These are phyloP conservation scores for Macadamia tetraphylla DNA, from an alignment of 164 flowering plant species.

Conservation along the genomic window DNA sequence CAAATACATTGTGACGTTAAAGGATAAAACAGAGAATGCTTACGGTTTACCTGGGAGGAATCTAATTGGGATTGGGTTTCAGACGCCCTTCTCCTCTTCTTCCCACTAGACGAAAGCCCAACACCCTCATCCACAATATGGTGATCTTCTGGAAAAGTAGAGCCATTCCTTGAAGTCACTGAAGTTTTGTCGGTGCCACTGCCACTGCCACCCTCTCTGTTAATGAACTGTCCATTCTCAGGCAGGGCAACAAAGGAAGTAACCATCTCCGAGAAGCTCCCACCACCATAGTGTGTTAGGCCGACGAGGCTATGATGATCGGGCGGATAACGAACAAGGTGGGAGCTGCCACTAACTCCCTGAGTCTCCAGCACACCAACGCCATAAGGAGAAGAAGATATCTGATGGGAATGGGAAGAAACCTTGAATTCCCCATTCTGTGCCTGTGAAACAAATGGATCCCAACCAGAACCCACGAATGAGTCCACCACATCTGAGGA, in stretches of 20 bases:
- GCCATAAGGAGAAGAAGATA: constrained; percentile 31
- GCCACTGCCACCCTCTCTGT: constrained; percentile 20
- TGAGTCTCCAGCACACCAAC: constrained; percentile 33
- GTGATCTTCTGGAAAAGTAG: constrained; percentile 24
- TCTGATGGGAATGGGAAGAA: constrained; percentile 33
- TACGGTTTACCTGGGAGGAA: constrained; percentile 44
- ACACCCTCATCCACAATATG: constrained; percentile 33
- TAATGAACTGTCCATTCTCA: constrained; percentile 28
- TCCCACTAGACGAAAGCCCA: constrained; percentile 35
- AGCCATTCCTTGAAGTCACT: constrained; percentile 8
- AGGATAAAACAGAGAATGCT: constrained; percentile 1
- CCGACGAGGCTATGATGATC: constrained; percentile 40
- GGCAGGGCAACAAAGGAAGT: constrained; percentile 45
- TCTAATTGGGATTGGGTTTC: constrained; percentile 33
- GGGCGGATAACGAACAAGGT: constrained; percentile 41
- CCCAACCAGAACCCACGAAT: constrained; percentile 62
- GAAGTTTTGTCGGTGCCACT: constrained; percentile 23
- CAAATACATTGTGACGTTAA: constrained; percentile 3
- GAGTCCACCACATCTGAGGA: constrained; percentile 39
- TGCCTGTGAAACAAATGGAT: constrained; percentile 55
- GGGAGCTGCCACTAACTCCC: constrained; percentile 30
- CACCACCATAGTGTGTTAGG: constrained; percentile 49
- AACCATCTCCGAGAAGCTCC: constrained; percentile 55
- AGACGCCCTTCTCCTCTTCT: constrained; percentile 54
- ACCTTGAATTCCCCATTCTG: constrained; percentile 44